These are phyloP conservation scores for Nicotiana otophora DNA, from an alignment of 257 asterid genomes.

Conservation along the genomic window DNA sequence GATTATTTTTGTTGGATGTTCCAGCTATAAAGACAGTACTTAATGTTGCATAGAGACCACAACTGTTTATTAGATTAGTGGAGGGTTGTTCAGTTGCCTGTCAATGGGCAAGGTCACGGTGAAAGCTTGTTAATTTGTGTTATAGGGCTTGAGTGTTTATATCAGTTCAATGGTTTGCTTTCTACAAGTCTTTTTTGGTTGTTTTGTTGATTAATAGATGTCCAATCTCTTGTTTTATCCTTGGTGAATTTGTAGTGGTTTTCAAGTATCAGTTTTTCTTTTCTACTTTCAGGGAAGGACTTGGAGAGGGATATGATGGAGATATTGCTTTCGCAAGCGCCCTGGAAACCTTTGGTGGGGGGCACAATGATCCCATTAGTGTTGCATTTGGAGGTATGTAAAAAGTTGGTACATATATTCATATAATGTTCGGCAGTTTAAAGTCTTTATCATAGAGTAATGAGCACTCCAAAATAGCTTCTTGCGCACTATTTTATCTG, in stretches of 20 bases:
- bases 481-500: not conserved
- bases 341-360: conserved; percentile 95
- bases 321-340: conserved; percentile 97
- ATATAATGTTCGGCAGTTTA: not conserved
- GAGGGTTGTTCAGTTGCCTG: not conserved
- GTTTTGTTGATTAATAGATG: not conserved
- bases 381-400: conserved; percentile 93
- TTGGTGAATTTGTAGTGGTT: conserved; percentile 1
- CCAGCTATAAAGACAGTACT: not conserved
- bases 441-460: not conserved
- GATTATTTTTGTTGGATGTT: not conserved
- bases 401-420: conserved; percentile 8
- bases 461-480: not conserved
- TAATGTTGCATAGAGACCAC: not conserved
- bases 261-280: conserved; percentile 15
- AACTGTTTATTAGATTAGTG: not conserved
- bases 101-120: not conserved
- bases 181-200: not conserved
- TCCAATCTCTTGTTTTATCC: conserved; percentile 1
- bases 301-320: conserved; percentile 98
- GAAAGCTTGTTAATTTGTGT: not conserved
- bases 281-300: conserved; percentile 76
- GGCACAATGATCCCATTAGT: conserved; percentile 97
- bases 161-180: not conserved
- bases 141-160: not conserved